Conservation (phyloP, 768 basidiomycete genomes). For the Hypholoma fasciculare region DNA sequence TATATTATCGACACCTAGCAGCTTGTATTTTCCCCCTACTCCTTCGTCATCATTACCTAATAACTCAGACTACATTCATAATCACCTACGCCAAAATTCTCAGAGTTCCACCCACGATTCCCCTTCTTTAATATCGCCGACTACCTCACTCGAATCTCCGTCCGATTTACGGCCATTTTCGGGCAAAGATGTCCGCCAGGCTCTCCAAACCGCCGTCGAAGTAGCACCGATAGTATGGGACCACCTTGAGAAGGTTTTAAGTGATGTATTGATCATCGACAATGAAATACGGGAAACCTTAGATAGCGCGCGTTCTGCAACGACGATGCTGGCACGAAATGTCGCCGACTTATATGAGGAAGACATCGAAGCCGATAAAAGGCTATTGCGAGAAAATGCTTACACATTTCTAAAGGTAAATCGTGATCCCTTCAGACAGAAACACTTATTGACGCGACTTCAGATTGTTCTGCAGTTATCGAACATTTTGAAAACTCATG, state of each 20-base stretch:
- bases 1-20: conserved; percentile 27
- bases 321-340: conserved; percentile 59
- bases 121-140: conserved; percentile 33
- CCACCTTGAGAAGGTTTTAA: conserved; percentile 70
- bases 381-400: conserved; percentile 72
- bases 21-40: conserved; percentile 39
- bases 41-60: conserved; percentile 10
- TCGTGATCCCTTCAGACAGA: neutral
- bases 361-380: conserved; percentile 54
- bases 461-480: conserved; percentile 80
- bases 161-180: conserved; percentile 62
- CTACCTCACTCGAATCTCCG: conserved; percentile 45
- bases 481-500: conserved; percentile 66
- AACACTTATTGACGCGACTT: neutral
- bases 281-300: conserved; percentile 54
- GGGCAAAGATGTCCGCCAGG: conserved; percentile 77
- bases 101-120: conserved; percentile 37
- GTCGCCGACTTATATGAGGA: conserved; percentile 60
- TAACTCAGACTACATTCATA: conserved; percentile 14
- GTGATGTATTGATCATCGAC: conserved; percentile 40
- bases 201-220: conserved; percentile 77
- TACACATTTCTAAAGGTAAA: conserved; percentile 79
- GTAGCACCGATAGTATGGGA: conserved; percentile 83
- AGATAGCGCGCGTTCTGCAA: conserved; percentile 62
- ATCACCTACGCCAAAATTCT: conserved; percentile 39